Conservation (phyloP, 1,139 yeast species). For the Candida gigantensis region DNA sequence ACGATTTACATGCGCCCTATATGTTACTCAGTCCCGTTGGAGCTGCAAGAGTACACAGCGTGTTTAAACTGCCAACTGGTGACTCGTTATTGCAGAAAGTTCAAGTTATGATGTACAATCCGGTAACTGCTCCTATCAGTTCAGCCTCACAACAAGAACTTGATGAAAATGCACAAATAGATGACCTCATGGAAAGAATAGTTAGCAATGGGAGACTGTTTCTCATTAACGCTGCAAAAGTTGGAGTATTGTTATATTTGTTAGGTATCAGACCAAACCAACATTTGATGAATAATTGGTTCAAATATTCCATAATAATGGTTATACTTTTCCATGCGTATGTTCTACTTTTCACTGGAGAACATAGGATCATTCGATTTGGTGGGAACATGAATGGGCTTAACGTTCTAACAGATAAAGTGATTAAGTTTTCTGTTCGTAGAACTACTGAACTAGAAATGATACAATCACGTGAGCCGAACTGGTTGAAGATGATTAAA, state of each 20-base stretch:
- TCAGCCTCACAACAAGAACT: conserved; percentile 3
- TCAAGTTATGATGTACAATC: conserved; percentile 14
- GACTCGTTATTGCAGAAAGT: conserved; percentile 24
- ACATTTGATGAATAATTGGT: conserved; percentile 15
- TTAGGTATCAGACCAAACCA: conserved; percentile 13
- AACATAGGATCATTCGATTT: conserved; percentile 10
- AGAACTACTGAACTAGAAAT: conserved; percentile 29
- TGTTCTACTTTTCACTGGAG: conserved; percentile 14
- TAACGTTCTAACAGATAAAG: conserved; percentile 12
- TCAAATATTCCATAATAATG: conserved; percentile 10
- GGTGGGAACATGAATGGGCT: neutral
- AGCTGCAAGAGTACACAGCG: conserved; percentile 25
- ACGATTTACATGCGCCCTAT: conserved; percentile 37
- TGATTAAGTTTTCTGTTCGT: conserved; percentile 20
- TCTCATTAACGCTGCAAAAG: conserved; percentile 9
- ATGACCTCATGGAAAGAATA: conserved; percentile 11
- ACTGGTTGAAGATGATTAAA: conserved; percentile 12
- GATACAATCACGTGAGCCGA: conserved; percentile 16
- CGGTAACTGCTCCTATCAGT: neutral
- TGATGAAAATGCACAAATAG: conserved; percentile 3
- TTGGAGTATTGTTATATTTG: conserved; percentile 10
- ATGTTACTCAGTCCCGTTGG: conserved; percentile 40
- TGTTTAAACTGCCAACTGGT: conserved; percentile 17
- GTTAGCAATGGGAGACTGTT: conserved; percentile 12
- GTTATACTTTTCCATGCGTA: conserved; percentile 12